Evolutionary conservation across 768 basidiomycete species (phyloP).

Genomic region (Clitopilus passeckerianus): DNA sequence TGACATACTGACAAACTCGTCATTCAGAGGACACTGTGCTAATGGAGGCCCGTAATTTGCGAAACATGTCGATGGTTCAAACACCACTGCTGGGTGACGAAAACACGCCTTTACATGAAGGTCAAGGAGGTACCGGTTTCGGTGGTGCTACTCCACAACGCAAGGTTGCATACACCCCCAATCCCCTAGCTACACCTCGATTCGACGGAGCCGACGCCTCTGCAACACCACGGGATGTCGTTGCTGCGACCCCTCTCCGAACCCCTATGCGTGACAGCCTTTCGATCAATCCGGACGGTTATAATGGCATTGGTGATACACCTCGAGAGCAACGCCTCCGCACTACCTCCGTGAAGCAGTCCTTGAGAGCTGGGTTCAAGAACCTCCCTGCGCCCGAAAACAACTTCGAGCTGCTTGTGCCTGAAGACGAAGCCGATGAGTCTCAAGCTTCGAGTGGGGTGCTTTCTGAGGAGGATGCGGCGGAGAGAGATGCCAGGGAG

Average conservation of each 20-base stretch:
- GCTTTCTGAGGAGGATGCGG: slow-evolving; percentile 78
- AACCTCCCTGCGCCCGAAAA: slow-evolving; percentile 91
- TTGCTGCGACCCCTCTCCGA: slow-evolving; percentile 76
- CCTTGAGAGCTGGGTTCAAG: slow-evolving; percentile 77
- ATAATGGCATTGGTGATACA: slow-evolving; percentile 53
- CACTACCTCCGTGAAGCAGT: slow-evolving; percentile 60
- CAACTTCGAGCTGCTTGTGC: slow-evolving; percentile 92
- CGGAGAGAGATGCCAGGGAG: slow-evolving; percentile 80
- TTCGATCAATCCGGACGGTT: slow-evolving; percentile 78
- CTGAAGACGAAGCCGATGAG: slow-evolving; percentile 80
- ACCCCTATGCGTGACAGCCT: slow-evolving; percentile 95
- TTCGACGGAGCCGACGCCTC: slow-evolving; percentile 39
- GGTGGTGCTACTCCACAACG: slow-evolving; percentile 94
- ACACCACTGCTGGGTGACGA: slow-evolving; percentile 96
- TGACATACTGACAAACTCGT: slow-evolving; percentile 1
- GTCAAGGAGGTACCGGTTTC: slow-evolving; percentile 82
- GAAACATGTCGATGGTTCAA: slow-evolving; percentile 89
- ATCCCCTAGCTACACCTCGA: slow-evolving; percentile 89
- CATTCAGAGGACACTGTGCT: slow-evolving; percentile 90
- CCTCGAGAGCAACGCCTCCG: slow-evolving; percentile 74
- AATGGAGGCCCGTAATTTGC: slow-evolving; percentile 91
- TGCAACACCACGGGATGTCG: slow-evolving; percentile 48
- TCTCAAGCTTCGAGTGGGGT: slow-evolving; percentile 28
- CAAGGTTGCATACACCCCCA: slow-evolving; percentile 88
- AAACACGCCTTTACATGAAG: slow-evolving; percentile 87